Conservation (phyloP, 2,329 filamentous ascomycete species). For the Fusarium illudens region DNA sequence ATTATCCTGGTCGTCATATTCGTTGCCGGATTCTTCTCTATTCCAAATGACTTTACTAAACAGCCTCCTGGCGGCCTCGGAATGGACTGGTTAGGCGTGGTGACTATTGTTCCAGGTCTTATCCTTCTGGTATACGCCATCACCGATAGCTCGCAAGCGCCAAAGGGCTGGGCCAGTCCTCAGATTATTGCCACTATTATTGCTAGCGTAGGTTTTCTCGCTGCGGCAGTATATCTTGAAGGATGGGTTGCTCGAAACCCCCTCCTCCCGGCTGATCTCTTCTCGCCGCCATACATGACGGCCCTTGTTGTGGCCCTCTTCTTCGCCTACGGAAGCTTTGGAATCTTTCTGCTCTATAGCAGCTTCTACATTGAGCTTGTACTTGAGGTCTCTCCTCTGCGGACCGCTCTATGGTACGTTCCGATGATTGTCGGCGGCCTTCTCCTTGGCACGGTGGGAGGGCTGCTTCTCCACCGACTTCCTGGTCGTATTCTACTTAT, state of each 20-base stretch:
- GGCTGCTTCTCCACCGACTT: neutral
- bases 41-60: neutral
- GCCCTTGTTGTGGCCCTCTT: slow-evolving; percentile 3
- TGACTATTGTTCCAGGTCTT: neutral
- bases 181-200: neutral
- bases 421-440: slow-evolving; percentile 1
- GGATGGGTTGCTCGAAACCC: neutral
- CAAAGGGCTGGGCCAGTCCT: neutral
- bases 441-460: neutral
- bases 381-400: neutral
- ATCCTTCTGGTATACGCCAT: slow-evolving; percentile 5
- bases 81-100: neutral
- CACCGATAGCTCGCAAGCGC: neutral
- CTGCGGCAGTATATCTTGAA: neutral
- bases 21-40: neutral
- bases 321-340: neutral
- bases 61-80: neutral
- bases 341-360: neutral
- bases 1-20: neutral
- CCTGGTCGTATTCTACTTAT: slow-evolving; percentile 4
- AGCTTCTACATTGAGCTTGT: slow-evolving; percentile 4
- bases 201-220: neutral
- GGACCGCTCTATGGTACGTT: slow-evolving; percentile 1
- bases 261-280: neutral
- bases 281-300: slow-evolving; percentile 1